Evolutionary conservation across 805 yeast species (phyloP).

Genomic region (Pichia sporocuriosa): DNA sequence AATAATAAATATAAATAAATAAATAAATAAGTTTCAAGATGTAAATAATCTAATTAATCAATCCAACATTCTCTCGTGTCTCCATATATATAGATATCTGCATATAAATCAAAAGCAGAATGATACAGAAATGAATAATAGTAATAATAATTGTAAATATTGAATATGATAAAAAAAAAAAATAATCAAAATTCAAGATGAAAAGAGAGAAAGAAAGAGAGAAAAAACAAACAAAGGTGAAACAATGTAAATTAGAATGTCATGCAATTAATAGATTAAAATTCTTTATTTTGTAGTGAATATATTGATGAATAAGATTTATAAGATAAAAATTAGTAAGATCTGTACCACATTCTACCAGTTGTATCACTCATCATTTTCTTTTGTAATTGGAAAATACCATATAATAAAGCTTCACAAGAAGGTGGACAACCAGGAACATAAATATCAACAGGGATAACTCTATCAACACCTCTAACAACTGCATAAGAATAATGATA

Average conservation of each 20-base stretch:
- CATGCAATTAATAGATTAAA: not conserved
- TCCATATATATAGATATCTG: no score
- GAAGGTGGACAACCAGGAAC: constrained; percentile 95
- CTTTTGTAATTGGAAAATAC: constrained; percentile 82
- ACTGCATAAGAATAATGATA: constrained; percentile 86
- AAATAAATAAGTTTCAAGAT: constrained; percentile 10
- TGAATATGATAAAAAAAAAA: no score
- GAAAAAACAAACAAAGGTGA: no score
- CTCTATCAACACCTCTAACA: constrained; percentile 84
- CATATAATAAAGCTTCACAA: constrained; percentile 85
- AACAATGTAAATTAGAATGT: no score
- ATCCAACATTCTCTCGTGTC: no score
- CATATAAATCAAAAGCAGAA: no score
- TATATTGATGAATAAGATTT: not conserved
- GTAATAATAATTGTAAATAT: not conserved
- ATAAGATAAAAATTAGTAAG: constrained; percentile 21
- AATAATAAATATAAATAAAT: not conserved
- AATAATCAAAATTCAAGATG: no score
- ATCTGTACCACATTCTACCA: constrained; percentile 82
- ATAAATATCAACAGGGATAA: constrained; percentile 83
- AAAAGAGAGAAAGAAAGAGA: no score
- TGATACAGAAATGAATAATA: constrained; percentile 2
- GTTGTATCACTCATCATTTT: constrained; percentile 79
- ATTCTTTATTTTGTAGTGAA: no score
- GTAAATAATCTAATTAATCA: no score